Conservation (phyloP, 441 rosid species). For the Populus hybrid region DNA sequence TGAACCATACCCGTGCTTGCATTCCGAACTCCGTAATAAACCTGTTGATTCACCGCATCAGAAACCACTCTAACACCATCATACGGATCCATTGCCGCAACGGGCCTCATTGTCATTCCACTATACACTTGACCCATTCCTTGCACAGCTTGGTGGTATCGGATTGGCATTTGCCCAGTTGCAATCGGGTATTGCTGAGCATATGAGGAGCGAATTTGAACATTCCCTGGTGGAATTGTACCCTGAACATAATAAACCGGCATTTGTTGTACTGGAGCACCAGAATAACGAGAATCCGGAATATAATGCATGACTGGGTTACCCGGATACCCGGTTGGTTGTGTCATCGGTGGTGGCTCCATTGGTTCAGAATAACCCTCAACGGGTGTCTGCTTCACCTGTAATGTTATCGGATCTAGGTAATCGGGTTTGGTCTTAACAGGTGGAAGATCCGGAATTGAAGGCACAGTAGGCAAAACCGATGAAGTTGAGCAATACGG, state of each 20-base stretch:
- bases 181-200: slow-evolving; percentile 24
- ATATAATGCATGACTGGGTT: slow-evolving; percentile 54
- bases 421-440: slow-evolving; percentile 59
- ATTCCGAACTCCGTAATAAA: slow-evolving; percentile 58
- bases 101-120: slow-evolving; percentile 39
- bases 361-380: slow-evolving; percentile 30
- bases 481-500: slow-evolving; percentile 67
- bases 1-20: slow-evolving; percentile 37
- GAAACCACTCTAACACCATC: slow-evolving; percentile 34
- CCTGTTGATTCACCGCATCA: slow-evolving; percentile 53
- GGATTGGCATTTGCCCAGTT: slow-evolving; percentile 53
- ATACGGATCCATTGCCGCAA: slow-evolving; percentile 35
- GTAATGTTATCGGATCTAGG: slow-evolving; percentile 26
- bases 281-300: slow-evolving; percentile 48
- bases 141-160: slow-evolving; percentile 56
- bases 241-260: slow-evolving; percentile 68
- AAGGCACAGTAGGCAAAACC: slow-evolving; percentile 34
- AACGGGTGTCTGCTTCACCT: slow-evolving; percentile 18
- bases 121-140: slow-evolving; percentile 54
- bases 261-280: slow-evolving; percentile 36
- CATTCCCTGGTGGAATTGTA: slow-evolving; percentile 39
- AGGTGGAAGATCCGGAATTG: slow-evolving; percentile 70
- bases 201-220: slow-evolving; percentile 43
- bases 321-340: slow-evolving; percentile 40
- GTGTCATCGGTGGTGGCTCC: slow-evolving; percentile 35